Conservation (phyloP, 768 basidiomycete species). For the Rhodotorula babjevae region DNA sequence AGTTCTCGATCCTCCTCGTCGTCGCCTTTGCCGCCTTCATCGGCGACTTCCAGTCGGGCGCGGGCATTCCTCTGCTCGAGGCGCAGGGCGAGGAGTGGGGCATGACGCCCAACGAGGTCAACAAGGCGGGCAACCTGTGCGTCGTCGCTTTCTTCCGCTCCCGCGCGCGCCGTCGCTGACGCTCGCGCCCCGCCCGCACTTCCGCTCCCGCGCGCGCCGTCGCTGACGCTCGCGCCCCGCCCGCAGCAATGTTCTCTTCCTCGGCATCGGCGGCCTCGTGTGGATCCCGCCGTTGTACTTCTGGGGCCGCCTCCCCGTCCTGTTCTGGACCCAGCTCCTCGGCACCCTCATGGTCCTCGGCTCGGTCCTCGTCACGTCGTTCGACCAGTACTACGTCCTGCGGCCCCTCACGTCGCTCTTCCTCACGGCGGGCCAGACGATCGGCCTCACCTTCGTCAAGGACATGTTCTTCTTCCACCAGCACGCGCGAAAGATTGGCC, state of each 20-base stretch:
- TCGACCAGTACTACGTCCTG: conserved; percentile 32
- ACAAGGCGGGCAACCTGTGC: conserved; percentile 32
- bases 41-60: conserved; percentile 35
- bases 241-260: conserved; percentile 23
- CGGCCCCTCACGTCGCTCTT: conserved; percentile 38
- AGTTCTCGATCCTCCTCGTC: conserved; percentile 33
- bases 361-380: conserved; percentile 22
- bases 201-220: background rate
- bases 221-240: background rate
- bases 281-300: conserved; percentile 35
- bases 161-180: background rate
- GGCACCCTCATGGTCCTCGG: conserved; percentile 38
- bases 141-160: conserved; percentile 4
- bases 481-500: conserved; percentile 27
- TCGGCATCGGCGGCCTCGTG: conserved; percentile 27
- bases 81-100: conserved; percentile 12
- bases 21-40: conserved; percentile 17
- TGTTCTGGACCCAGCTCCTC: conserved; percentile 40
- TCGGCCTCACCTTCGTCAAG: conserved; percentile 29
- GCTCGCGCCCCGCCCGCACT: background rate
- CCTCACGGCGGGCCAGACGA: conserved; percentile 30
- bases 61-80: conserved; percentile 24
- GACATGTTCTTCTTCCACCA: conserved; percentile 36
- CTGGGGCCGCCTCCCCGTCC: conserved; percentile 36
- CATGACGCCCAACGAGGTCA: conserved; percentile 12